Conservation (phyloP, 208 protist species). For the Leishmania lainsoni region DNA sequence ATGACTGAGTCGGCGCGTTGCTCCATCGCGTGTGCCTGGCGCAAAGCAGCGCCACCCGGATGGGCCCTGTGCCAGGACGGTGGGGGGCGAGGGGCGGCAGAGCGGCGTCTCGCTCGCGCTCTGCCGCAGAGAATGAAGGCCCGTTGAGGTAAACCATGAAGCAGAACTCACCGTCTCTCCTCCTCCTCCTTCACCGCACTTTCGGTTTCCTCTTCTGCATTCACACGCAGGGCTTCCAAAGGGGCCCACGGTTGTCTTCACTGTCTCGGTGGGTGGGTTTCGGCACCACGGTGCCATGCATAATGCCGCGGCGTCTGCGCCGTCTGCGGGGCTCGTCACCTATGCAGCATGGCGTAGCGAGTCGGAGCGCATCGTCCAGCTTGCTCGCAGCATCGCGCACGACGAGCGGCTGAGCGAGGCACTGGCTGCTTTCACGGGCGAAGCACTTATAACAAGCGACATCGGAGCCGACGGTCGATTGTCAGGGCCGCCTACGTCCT, state of each 20-base stretch:
- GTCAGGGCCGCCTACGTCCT: not conserved
- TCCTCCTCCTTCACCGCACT: too few species aligned
- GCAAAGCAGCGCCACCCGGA: too few species aligned
- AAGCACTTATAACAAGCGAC: not conserved
- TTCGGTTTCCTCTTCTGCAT: too few species aligned
- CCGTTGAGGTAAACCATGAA: too few species aligned
- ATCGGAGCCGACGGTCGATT: not conserved
- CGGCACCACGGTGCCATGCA: not conserved
- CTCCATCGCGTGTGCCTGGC: not conserved
- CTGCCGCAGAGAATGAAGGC: too few species aligned
- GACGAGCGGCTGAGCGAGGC: slow-evolving; percentile 8
- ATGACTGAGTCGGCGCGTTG: not conserved
- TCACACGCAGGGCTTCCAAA: too few species aligned
- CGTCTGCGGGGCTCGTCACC: slow-evolving; percentile 1
- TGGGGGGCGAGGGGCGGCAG: too few species aligned
- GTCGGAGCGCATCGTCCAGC: slow-evolving; percentile 4
- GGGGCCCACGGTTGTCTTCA: too few species aligned
- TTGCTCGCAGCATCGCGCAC: slow-evolving; percentile 2
- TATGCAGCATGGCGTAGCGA: slow-evolving; percentile 27
- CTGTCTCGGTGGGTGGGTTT: too few species aligned
- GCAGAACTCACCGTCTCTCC: too few species aligned
- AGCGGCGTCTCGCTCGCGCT: too few species aligned
- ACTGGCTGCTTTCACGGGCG: slow-evolving; percentile 6
- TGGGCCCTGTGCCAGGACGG: not conserved
- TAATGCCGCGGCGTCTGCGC: slow-evolving; percentile 1